A percentile compares a stretch with the other conserved stretches of the same genome.
These are phyloP conservation scores for Saxophila tyrrhenica DNA, from an alignment of 495 filamentous ascomycete species.

Conservation along the genomic window DNA sequence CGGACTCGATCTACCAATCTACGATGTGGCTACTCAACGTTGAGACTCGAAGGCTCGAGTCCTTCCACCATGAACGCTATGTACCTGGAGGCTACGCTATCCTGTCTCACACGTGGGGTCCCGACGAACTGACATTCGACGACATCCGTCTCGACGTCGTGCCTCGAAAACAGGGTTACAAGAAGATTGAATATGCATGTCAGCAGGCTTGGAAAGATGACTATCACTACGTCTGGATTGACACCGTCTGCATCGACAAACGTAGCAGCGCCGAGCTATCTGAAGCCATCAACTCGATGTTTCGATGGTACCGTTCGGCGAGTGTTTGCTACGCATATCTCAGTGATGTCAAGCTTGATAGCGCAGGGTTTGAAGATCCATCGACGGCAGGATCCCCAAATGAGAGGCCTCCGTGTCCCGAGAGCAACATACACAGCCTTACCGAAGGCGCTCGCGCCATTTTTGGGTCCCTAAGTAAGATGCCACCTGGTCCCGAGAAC, in stretches of 20 bases:
- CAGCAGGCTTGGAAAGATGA: constrained; percentile 1
- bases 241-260: constrained; percentile 12
- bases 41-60: not conserved
- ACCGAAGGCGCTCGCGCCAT: too few species aligned
- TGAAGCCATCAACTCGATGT: constrained; percentile 15
- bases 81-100: constrained; percentile 3
- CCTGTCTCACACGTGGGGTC: constrained; percentile 7
- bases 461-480: too few species aligned
- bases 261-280: constrained; percentile 1
- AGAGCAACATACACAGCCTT: too few species aligned
- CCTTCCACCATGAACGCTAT: not conserved
- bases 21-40: constrained; percentile 3
- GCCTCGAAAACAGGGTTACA: not conserved
- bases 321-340: constrained; percentile 8
- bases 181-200: not conserved
- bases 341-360: constrained; percentile 1
- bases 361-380: not conserved
- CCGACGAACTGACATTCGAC: not conserved
- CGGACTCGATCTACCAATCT: too few species aligned
- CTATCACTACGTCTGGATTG: constrained; percentile 8
- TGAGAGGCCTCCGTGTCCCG: too few species aligned
- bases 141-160: not conserved
- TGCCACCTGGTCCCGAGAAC: not conserved
- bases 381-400: not conserved
- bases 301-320: constrained; percentile 3